phyloP scores from a whole-genome alignment of 2,329 filamentous ascomycete species.

The Cercospora brassicicola region DNA sequence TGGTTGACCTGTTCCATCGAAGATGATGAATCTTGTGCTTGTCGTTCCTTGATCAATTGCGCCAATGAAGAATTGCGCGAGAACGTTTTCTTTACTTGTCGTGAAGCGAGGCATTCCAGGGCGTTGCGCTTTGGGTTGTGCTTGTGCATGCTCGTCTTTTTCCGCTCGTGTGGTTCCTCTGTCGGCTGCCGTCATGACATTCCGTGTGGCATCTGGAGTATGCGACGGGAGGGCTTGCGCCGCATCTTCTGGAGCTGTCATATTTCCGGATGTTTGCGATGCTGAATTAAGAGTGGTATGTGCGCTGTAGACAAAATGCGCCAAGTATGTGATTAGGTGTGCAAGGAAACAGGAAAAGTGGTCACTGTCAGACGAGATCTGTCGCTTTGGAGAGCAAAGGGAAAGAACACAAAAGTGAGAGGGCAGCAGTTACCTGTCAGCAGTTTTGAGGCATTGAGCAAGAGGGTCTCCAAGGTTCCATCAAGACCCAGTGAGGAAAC shows the following conservation, averaged over 20 bases:
- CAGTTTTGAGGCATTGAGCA: not conserved
- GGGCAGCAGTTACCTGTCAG: not conserved
- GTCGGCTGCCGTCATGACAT: slow-evolving; percentile 20
- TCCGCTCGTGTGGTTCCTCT: slow-evolving; percentile 15
- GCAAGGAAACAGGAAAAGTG: not conserved
- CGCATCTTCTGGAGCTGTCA: slow-evolving; percentile 9
- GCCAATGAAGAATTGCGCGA: slow-evolving; percentile 66
- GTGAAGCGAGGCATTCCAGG: slow-evolving; percentile 37
- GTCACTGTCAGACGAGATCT: slow-evolving; percentile 2
- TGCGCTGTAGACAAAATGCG: not conserved
- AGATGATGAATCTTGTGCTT: slow-evolving; percentile 85
- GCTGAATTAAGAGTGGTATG: not conserved
- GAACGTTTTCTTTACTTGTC: slow-evolving; percentile 38
- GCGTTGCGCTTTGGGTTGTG: slow-evolving; percentile 19
- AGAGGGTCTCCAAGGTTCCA: slow-evolving; percentile 3
- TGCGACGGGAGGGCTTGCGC: slow-evolving; percentile 13
- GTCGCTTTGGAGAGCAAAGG: not conserved
- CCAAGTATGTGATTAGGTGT: not conserved
- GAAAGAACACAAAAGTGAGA: not conserved
- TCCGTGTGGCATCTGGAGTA: not conserved
- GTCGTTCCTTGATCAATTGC: slow-evolving; percentile 91
- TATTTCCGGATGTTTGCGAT: not conserved
- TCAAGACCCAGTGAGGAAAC: slow-evolving; percentile 17
- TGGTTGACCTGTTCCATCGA: slow-evolving; percentile 74
- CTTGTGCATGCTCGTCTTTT: slow-evolving; percentile 7